Evolutionary conservation across 345 rosid species (phyloP).

Genomic region (Cardamine resedifolia): DNA sequence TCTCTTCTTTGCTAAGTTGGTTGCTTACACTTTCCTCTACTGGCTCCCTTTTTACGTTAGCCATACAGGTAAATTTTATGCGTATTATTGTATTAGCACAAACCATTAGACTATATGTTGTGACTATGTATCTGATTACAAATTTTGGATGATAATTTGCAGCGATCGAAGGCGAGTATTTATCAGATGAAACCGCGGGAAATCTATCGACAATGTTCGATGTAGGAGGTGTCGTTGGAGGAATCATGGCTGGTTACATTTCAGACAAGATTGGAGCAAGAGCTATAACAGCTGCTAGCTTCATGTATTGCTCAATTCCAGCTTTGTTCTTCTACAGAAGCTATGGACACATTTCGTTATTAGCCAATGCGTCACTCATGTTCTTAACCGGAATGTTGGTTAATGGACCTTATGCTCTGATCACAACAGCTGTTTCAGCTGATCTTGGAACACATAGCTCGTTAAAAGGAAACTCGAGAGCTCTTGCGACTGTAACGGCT

Average conservation of each 20-base stretch:
- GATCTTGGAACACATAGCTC: slow-evolving; percentile 97
- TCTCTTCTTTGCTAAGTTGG: slow-evolving; percentile 84
- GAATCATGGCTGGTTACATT: slow-evolving; percentile 90
- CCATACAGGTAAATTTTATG: slow-evolving; percentile 60
- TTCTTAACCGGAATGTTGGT: slow-evolving; percentile 85
- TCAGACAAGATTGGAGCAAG: slow-evolving; percentile 79
- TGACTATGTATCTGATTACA: slow-evolving; percentile 4
- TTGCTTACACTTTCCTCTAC: slow-evolving; percentile 87
- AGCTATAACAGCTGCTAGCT: slow-evolving; percentile 91
- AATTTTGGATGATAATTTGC: slow-evolving; percentile 28
- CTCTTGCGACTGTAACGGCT: slow-evolving; percentile 95
- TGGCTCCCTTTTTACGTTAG: slow-evolving; percentile 94
- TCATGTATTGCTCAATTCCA: slow-evolving; percentile 91
- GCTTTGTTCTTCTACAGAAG: slow-evolving; percentile 77
- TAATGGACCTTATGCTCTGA: slow-evolving; percentile 91
- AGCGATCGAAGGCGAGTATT: slow-evolving; percentile 84
- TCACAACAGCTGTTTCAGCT: slow-evolving; percentile 95
- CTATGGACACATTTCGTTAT: slow-evolving; percentile 75
- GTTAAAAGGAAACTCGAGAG: slow-evolving; percentile 79
- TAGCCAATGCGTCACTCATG: slow-evolving; percentile 63
- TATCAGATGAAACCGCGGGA: slow-evolving; percentile 74
- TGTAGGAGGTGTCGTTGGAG: slow-evolving; percentile 93
- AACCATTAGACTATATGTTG: not conserved
- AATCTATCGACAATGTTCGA: slow-evolving; percentile 88
- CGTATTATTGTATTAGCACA: not conserved